Base-by-base conservation (phyloP, 2,329 filamentous ascomycete species). In the Aspergillus ochraceoroseus region DNA sequence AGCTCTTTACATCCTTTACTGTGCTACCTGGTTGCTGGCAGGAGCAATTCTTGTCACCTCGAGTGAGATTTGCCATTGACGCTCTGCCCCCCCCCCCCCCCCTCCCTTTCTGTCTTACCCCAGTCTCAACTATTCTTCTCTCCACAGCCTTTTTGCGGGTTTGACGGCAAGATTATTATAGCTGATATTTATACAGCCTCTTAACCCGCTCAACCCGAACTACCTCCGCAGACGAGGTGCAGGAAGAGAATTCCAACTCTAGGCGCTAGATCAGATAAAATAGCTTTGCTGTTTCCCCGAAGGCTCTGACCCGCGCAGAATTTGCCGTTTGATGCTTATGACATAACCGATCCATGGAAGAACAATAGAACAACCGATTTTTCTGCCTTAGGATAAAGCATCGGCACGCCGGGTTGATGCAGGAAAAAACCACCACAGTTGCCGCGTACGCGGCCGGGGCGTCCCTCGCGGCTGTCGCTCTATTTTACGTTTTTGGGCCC, bases 401-500 rank as follows among this genome's bases (percentile, higher is more conserved):
- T 26, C n/a, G 5, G 26, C 15, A 15, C 15, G 22, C 28, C 33
- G 27, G 18, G 47, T 61, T 56, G 54, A 90, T 92, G 86, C 85
- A 84, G 57, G 85, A 92, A 62, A 88, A 84, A 71, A 81, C 82
- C 40, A 75, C 87, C 44, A 88, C 83, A 5, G 83, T 92, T 56
- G 87, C 87, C 55, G 87, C 87, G 30, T 98, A 98, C 68, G 92
- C 92, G 58, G 92, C 90, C 44, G 90, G 90, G 55, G 92, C 90
- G 46, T 95, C 89, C 39, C 83, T 98, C 48, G 92, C 92, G 41
- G 92, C 92, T 47, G 86, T 94, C 48, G 90, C 92, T 20, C 79
- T 96, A 43, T 86, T 96, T 63, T 98, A 96, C 67, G 90, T 96
- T 55, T 96, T 98, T 67, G 88, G 84, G 6, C 92, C 92, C n/a